phyloP scores from a whole-genome alignment of 2,329 filamentous ascomycete species.

The Rutstroemia sydowiana region DNA sequence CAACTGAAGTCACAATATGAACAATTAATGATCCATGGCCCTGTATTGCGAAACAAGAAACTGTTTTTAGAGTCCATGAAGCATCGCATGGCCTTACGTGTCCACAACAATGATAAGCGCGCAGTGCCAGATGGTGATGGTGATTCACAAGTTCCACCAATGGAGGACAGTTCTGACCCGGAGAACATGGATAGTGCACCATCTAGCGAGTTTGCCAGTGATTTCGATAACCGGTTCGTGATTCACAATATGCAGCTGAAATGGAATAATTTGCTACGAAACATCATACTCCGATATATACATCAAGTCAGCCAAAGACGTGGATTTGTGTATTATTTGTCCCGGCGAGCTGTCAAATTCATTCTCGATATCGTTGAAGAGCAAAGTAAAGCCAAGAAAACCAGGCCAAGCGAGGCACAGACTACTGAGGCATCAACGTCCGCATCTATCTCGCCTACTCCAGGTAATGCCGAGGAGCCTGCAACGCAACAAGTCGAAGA shows the following conservation, averaged over 20 bases:
- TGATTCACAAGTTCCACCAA: conserved; percentile 26
- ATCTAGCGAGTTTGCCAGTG: conserved; percentile 76
- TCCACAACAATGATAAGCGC: conserved; percentile 23
- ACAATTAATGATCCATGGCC: conserved; percentile 47
- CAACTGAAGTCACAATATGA: conserved; percentile 53
- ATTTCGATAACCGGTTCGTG: conserved; percentile 97
- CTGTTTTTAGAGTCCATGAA: conserved; percentile 51
- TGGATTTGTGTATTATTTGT: conserved; percentile 97
- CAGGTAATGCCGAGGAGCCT: conserved; percentile 13
- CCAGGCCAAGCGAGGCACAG: conserved; percentile 28
- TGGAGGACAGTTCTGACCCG: conserved; percentile 36
- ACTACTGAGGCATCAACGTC: conserved; percentile 20
- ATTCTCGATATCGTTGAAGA: conserved; percentile 97
- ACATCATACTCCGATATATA: conserved; percentile 94
- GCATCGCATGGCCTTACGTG: conserved; percentile 26
- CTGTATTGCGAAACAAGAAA: conserved; percentile 50
- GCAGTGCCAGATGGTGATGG: conserved; percentile 24
- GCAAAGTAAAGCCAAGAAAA: conserved; percentile 55
- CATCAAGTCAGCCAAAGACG: conserved; percentile 94
- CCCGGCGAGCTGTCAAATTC: conserved; percentile 90
- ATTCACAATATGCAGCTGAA: conserved; percentile 97
- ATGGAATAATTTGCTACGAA: conserved; percentile 94
- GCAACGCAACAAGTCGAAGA: conserved; percentile 65
- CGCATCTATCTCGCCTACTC: conserved; percentile 19
- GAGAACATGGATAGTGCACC: conserved; percentile 53